phyloP scores from a whole-genome alignment of 306 rosid species.

The Erythrophleum fordii region DNA sequence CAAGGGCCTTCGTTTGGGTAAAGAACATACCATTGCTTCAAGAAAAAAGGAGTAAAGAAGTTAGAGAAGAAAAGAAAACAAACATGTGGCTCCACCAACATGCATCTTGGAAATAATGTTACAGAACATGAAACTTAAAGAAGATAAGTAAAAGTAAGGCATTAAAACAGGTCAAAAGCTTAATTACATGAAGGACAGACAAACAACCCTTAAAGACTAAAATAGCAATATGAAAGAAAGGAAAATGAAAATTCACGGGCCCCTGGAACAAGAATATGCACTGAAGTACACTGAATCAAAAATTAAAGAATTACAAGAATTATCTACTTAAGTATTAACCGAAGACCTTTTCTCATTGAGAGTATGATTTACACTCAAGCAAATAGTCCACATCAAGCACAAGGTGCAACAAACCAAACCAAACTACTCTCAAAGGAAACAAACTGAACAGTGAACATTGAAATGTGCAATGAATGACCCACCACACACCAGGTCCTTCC shows the following conservation, averaged over 20 bases:
- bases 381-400: slow-evolving; percentile 28
- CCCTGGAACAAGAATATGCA: neutral
- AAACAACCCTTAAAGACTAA: neutral
- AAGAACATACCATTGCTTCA: slow-evolving; percentile 91
- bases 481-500: slow-evolving; percentile 19
- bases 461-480: neutral
- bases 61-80: neutral
- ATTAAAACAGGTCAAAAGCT: slow-evolving; percentile 17
- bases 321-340: slow-evolving; percentile 21
- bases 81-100: slow-evolving; percentile 22
- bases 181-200: slow-evolving; percentile 11
- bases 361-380: slow-evolving; percentile 10
- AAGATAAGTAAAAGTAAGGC: slow-evolving; percentile 20
- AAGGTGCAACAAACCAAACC: slow-evolving; percentile 24
- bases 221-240: slow-evolving; percentile 25
- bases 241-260: slow-evolving; percentile 5
- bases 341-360: slow-evolving; percentile 13
- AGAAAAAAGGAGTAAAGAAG: neutral
- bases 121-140: slow-evolving; percentile 36
- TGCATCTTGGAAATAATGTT: slow-evolving; percentile 37
- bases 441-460: slow-evolving; percentile 12
- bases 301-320: neutral
- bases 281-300: slow-evolving; percentile 11
- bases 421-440: slow-evolving; percentile 21
- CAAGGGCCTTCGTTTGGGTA: slow-evolving; percentile 92